These are phyloP conservation scores for Laguncularia racemosa DNA, from an alignment of 345 rosid genomes.

Conservation along the genomic window DNA sequence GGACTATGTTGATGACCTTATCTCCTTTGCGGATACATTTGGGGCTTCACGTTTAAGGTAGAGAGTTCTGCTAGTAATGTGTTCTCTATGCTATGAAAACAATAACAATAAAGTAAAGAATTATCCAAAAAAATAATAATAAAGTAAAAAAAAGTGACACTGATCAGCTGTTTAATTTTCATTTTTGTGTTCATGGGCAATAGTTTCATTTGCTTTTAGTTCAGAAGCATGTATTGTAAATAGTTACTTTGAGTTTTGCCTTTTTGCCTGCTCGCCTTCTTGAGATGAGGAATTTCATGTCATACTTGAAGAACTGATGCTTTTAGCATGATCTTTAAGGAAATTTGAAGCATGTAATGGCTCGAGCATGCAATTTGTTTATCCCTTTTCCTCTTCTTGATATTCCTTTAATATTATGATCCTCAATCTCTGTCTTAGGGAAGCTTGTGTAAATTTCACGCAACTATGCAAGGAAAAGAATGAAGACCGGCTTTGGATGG, in stretches of 20 bases:
- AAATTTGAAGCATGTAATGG: too few species aligned
- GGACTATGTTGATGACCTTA: conserved; percentile 61
- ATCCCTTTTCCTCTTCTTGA: too few species aligned
- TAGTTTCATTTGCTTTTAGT: too few species aligned
- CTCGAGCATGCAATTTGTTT: too few species aligned
- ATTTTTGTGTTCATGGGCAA: too few species aligned
- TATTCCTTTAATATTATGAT: not conserved
- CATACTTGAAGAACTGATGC: too few species aligned
- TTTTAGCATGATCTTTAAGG: too few species aligned
- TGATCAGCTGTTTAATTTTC: not conserved
- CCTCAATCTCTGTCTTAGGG: conserved; percentile 32
- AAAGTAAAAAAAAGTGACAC: not conserved
- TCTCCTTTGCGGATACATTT: conserved; percentile 80
- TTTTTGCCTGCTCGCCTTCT: too few species aligned
- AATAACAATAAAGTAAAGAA: not conserved
- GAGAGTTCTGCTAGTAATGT: not conserved
- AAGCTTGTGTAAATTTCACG: conserved; percentile 83
- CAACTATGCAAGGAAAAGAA: conserved; percentile 94
- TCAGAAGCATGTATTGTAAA: too few species aligned
- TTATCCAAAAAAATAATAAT: too few species aligned
- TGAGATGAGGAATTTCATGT: too few species aligned
- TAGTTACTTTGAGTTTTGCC: too few species aligned
- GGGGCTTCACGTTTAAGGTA: conserved; percentile 95
- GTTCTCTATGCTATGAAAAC: not conserved
- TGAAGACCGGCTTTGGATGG: conserved; percentile 90